phyloP scores from a whole-genome alignment of 2,329 filamentous ascomycete species.

The Blastomyces parvus region DNA sequence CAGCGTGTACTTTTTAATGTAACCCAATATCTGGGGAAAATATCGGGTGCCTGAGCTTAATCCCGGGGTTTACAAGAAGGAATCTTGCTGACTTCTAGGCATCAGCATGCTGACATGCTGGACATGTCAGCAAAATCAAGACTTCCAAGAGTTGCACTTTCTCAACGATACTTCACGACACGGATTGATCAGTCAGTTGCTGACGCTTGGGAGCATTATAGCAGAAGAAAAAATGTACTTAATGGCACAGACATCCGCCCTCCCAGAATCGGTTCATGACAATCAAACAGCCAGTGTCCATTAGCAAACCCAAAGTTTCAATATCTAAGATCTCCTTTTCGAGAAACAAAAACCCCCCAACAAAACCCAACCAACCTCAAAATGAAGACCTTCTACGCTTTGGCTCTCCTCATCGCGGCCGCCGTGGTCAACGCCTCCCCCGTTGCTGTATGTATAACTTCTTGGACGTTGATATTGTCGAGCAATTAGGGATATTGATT shows the following conservation, averaged over 20 bases:
- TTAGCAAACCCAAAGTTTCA: neutral
- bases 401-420: conserved; percentile 1
- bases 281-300: neutral
- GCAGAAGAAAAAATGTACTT: neutral
- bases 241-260: neutral
- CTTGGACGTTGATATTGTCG: neutral
- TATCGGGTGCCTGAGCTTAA: neutral
- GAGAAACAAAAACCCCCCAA: neutral
- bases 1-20: neutral
- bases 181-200: neutral
- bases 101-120: neutral
- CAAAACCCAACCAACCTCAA: neutral
- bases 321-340: neutral
- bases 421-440: neutral
- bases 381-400: conserved; percentile 1
- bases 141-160: neutral
- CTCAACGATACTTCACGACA: neutral
- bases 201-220: neutral
- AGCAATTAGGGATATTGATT: neutral
- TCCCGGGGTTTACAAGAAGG: neutral
- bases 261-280: neutral
- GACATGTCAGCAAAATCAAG: neutral
- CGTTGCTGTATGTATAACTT: neutral
- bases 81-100: neutral
- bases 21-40: neutral